These are phyloP conservation scores for Nannizzia gypsea DNA, from an alignment of 2,329 filamentous ascomycete genomes.

Conservation along the genomic window DNA sequence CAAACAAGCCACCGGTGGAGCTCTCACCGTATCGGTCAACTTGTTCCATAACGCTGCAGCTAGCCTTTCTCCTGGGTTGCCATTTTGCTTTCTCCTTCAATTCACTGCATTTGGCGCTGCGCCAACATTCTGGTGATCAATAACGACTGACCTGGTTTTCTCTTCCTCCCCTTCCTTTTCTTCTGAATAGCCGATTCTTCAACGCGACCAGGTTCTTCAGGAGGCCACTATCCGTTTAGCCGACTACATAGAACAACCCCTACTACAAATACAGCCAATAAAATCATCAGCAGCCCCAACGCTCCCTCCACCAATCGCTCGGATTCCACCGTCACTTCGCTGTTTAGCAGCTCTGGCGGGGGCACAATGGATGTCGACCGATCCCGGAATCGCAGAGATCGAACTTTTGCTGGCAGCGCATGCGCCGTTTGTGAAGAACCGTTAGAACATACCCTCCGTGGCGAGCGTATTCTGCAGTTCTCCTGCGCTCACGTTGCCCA, in stretches of 20 bases:
- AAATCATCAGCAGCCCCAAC: not conserved
- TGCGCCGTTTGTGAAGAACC: constrained; percentile 96
- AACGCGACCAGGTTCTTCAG: not conserved
- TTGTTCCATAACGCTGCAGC: constrained; percentile 3
- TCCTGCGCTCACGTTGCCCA: constrained; percentile 95
- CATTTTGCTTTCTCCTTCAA: constrained; percentile 10
- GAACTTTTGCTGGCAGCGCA: constrained; percentile 89
- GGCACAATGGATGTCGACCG: constrained; percentile 64
- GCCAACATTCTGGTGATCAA: not conserved
- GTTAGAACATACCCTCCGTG: constrained; percentile 83
- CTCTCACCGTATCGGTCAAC: not conserved
- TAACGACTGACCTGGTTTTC: constrained; percentile 8
- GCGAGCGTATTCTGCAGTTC: constrained; percentile 89
- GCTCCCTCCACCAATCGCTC: constrained; percentile 3
- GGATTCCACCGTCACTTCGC: not conserved
- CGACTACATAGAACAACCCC: not conserved
- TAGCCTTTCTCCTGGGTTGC: not conserved
- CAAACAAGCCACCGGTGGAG: constrained; percentile 3
- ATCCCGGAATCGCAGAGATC: constrained; percentile 67
- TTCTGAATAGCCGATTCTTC: not conserved
- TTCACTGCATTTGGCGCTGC: constrained; percentile 8
- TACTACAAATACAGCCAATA: not conserved
- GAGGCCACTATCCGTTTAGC: not conserved
- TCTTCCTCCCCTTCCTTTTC: constrained; percentile 3
- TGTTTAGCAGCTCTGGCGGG: not conserved